Evolutionary conservation across 768 basidiomycete genomes (phyloP).

Genomic region (Leucosporidium yakuticum): DNA sequence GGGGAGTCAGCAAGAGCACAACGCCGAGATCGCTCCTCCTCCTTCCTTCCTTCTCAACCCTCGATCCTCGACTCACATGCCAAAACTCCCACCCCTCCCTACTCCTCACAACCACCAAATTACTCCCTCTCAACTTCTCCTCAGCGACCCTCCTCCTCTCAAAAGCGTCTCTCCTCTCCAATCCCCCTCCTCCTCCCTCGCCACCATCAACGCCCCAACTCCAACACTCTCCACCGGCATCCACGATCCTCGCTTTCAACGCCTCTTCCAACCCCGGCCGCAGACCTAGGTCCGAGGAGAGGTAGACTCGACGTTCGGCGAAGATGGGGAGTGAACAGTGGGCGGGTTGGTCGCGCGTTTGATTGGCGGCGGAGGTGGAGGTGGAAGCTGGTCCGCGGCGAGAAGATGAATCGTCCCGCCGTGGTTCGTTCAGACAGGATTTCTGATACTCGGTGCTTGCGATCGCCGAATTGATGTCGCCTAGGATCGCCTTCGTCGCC

Average conservation of each 20-base stretch:
- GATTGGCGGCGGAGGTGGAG: background rate
- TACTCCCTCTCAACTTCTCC: constrained; percentile 50
- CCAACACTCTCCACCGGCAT: constrained; percentile 53
- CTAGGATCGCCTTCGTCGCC: too few species aligned
- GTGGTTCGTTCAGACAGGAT: too few species aligned
- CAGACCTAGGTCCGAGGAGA: constrained; percentile 59
- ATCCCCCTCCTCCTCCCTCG: background rate
- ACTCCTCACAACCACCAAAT: constrained; percentile 67
- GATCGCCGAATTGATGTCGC: too few species aligned
- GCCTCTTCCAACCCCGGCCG: constrained; percentile 50
- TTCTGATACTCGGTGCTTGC: too few species aligned
- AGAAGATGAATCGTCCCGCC: too few species aligned
- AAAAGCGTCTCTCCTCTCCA: constrained; percentile 6
- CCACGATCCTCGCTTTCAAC: constrained; percentile 56
- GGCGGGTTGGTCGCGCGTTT: background rate
- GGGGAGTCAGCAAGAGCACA: too few species aligned
- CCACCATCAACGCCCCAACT: constrained; percentile 19
- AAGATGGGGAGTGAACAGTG: constrained; percentile 48
- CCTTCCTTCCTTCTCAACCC: background rate
- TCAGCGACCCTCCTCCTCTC: constrained; percentile 21
- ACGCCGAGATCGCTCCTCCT: too few species aligned
- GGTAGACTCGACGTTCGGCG: constrained; percentile 56
- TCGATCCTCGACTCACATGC: constrained; percentile 49
- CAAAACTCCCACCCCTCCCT: constrained; percentile 65
- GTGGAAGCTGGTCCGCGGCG: too few species aligned